These are phyloP conservation scores for Tetrapisispora nanseiensis DNA, from an alignment of 805 yeast genomes.

Conservation along the genomic window DNA sequence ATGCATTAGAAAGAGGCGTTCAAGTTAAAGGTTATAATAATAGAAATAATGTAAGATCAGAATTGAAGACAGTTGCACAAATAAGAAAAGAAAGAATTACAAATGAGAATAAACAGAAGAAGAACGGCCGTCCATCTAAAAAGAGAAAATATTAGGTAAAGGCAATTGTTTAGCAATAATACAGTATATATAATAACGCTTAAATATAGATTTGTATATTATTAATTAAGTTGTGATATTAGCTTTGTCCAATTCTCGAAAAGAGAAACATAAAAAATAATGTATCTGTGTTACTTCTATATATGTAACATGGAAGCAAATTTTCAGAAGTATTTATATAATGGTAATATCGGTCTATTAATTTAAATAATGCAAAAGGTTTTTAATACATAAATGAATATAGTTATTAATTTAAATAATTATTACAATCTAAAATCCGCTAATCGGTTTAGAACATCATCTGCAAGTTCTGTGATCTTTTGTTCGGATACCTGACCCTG, in stretches of 20 bases:
- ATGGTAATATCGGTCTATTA: too few species aligned
- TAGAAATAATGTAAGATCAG: conserved; percentile 33
- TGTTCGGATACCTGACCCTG: conserved; percentile 34
- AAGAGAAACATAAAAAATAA: too few species aligned
- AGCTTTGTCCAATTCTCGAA: too few species aligned
- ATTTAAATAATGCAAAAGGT: not conserved
- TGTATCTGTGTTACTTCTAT: not conserved
- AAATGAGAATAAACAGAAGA: conserved; percentile 65
- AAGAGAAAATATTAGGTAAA: conserved; percentile 13
- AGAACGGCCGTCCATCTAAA: conserved; percentile 67
- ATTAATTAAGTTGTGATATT: too few species aligned
- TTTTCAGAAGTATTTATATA: too few species aligned
- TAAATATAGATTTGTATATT: not conserved
- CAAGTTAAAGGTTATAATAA: conserved; percentile 55
- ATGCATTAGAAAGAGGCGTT: conserved; percentile 69
- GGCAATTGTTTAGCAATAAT: too few species aligned
- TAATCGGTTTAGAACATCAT: conserved; percentile 48
- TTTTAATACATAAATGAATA: not conserved
- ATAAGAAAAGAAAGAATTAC: conserved; percentile 67
- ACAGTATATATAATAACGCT: too few species aligned
- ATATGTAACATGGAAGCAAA: not conserved
- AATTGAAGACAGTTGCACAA: conserved; percentile 58
- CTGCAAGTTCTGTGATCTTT: conserved; percentile 39
- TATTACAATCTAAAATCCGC: conserved; percentile 21
- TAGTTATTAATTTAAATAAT: not conserved